Base-by-base conservation (phyloP, 1,284 basidiomycete genomes). In the Boletus mariae region DNA sequence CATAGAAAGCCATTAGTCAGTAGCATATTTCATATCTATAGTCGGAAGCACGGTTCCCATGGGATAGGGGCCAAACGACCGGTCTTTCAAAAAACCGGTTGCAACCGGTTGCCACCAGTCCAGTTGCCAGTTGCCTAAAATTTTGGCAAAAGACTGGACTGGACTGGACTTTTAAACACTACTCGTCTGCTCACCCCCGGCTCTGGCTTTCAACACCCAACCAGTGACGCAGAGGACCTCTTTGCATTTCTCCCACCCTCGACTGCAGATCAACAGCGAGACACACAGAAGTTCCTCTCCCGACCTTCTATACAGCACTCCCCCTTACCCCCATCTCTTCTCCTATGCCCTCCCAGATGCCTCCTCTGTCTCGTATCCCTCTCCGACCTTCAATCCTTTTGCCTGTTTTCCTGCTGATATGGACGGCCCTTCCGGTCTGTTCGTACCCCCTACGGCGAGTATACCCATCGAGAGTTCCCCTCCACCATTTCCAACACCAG, bases 241-340 rank as follows among this genome's bases (percentile, higher is more conserved):
- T 92, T 92, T 71, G 89, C 89, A 4, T 92, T 88, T 71, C 76
- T 84, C 20, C 87, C 88, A 40, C 88, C 87, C 26, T 77, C 79
- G 6, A 87, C 88, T 35, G 82, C 86, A 29, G 80, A 85, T 59
- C 67, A 71, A 43, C 70, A 70, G 52, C 55, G 56, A 63, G 60
- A 65, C 63, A 52, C 59, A 60, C 26, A 62, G 37, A 63, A 64
- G 53, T 66, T 65, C 56, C 67, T 29, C 57, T 45, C 51, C 40
- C 64, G 59, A 61, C 46, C 62, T 57, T 45, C 52, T 62, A 52
- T 61, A 56, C 37, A 46, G 12, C 31, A 40, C 54, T 38, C 54
- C 53, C 11, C 46, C 44, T 23, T 62, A 60, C 47, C 13, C 57
- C 17, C 49, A 62, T 40, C 29, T 59, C 29, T 62, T 59, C 31